These are phyloP conservation scores for Sungouiozyma intestinalis DNA, from an alignment of 805 yeast species.

Conservation along the genomic window DNA sequence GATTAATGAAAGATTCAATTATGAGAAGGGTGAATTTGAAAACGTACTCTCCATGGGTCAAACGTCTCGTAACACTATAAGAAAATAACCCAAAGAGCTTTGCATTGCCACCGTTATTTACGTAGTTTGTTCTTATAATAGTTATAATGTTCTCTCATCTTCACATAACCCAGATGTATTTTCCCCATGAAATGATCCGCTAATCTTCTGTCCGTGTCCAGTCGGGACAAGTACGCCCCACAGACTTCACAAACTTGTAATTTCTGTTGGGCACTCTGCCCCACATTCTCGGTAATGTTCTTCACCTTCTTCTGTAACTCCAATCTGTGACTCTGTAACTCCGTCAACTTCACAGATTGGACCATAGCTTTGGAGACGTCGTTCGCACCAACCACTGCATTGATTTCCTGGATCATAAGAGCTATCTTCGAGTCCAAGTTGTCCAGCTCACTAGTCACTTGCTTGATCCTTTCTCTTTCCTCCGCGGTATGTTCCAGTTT, in stretches of 20 bases:
- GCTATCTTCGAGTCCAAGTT: conserved; percentile 52
- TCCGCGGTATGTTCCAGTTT: conserved; percentile 59
- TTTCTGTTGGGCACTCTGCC: conserved; percentile 82
- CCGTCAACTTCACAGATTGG: conserved; percentile 39
- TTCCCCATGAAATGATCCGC: conserved; percentile 89
- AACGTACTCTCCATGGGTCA: not conserved
- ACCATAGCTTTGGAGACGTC: conserved; percentile 41
- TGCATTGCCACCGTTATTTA: too few relatives aligned
- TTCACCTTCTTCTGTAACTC: conserved; percentile 46
- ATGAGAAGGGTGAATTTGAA: conserved; percentile 20
- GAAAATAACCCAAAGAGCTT: too few relatives aligned
- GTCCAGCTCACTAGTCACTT: conserved; percentile 48
- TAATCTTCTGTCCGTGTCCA: conserved; percentile 79
- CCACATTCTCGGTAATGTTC: conserved; percentile 56
- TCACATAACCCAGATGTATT: conserved; percentile 72
- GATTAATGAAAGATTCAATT: conserved; percentile 26
- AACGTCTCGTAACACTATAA: not conserved
- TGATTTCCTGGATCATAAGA: conserved; percentile 56
- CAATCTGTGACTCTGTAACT: conserved; percentile 39
- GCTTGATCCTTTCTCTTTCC: conserved; percentile 50
- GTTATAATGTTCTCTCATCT: conserved; percentile 50
- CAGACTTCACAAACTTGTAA: conserved; percentile 84
- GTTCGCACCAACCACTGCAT: conserved; percentile 38
- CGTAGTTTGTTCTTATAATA: conserved; percentile 7
- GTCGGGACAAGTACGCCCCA: conserved; percentile 76